phyloP scores from a whole-genome alignment of 352 stramenopile species.

The Discostella stelligera region DNA sequence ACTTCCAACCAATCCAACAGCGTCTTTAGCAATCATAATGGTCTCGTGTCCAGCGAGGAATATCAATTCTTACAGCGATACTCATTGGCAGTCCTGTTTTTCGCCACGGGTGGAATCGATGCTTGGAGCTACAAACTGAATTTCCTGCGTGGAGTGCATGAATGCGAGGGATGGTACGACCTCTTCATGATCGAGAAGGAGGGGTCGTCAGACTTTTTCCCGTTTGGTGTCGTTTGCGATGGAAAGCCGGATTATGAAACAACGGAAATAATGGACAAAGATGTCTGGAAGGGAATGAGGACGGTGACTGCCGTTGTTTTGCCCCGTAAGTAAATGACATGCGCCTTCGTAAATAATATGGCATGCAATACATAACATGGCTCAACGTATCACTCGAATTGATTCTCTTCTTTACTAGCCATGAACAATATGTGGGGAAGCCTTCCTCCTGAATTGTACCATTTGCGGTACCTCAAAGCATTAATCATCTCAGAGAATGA shows the following conservation, averaged over 20 bases:
- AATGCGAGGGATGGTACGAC: constrained; percentile 38
- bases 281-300: constrained; percentile 7
- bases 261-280: background rate
- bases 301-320: constrained; percentile 30
- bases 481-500: constrained; percentile 25
- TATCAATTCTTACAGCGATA: constrained; percentile 48
- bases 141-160: constrained; percentile 43
- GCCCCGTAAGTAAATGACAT: constrained; percentile 48
- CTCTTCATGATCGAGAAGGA: background rate
- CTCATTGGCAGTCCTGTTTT: constrained; percentile 40
- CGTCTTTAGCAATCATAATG: background rate
- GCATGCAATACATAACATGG: too few relatives aligned
- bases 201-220: background rate
- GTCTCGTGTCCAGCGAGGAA: background rate
- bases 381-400: background rate
- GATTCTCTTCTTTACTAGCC: constrained; percentile 1
- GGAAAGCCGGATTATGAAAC: constrained; percentile 7
- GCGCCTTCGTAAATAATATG: too few relatives aligned
- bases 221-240: constrained; percentile 28
- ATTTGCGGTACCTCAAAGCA: constrained; percentile 43
- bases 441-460: constrained; percentile 29
- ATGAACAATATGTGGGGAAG: constrained; percentile 35
- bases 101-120: constrained; percentile 20
- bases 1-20: too few relatives aligned
- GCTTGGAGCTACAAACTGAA: constrained; percentile 21